phyloP scores from a whole-genome alignment of 2,329 filamentous ascomycete genomes.

The Cladosporium sp. region DNA sequence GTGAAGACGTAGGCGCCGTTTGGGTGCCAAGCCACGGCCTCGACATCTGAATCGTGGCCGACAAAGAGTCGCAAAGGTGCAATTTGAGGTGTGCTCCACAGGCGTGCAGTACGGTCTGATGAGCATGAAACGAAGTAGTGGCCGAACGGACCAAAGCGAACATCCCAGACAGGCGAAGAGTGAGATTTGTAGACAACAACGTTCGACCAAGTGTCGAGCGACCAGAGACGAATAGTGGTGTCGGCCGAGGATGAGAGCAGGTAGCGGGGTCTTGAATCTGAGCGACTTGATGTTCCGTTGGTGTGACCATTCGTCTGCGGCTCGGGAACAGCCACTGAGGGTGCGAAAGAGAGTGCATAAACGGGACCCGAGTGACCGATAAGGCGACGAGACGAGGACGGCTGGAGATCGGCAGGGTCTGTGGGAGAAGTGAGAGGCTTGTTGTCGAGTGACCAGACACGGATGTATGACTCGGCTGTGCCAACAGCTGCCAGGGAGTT shows the following conservation, averaged over 20 bases:
- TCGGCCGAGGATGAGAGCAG: constrained; percentile 87
- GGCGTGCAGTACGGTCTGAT: constrained; percentile 83
- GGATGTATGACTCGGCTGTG: constrained; percentile 92
- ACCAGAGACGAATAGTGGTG: constrained; percentile 88
- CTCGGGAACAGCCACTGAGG: constrained; percentile 55
- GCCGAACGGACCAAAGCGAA: constrained; percentile 87
- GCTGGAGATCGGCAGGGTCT: constrained; percentile 59
- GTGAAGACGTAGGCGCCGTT: constrained; percentile 95
- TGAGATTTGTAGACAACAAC: constrained; percentile 93
- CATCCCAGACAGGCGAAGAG: constrained; percentile 83
- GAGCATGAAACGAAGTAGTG: constrained; percentile 91
- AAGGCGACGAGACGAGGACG: constrained; percentile 69
- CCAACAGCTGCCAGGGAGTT: constrained; percentile 83
- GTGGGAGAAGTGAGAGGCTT: constrained; percentile 72
- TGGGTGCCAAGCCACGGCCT: constrained; percentile 88
- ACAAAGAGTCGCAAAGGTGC: constrained; percentile 85
- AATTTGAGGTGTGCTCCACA: constrained; percentile 93
- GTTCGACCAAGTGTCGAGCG: constrained; percentile 86
- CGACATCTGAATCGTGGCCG: constrained; percentile 92
- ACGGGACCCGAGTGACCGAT: constrained; percentile 90
- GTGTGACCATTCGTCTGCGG: constrained; percentile 41
- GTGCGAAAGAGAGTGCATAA: constrained; percentile 87
- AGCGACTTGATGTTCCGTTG: constrained; percentile 39
- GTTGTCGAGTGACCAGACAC: constrained; percentile 89
- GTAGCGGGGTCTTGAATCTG: constrained; percentile 65